Conservation (phyloP, 352 stramenopile genomes). For the Pythium phragmitis region DNA sequence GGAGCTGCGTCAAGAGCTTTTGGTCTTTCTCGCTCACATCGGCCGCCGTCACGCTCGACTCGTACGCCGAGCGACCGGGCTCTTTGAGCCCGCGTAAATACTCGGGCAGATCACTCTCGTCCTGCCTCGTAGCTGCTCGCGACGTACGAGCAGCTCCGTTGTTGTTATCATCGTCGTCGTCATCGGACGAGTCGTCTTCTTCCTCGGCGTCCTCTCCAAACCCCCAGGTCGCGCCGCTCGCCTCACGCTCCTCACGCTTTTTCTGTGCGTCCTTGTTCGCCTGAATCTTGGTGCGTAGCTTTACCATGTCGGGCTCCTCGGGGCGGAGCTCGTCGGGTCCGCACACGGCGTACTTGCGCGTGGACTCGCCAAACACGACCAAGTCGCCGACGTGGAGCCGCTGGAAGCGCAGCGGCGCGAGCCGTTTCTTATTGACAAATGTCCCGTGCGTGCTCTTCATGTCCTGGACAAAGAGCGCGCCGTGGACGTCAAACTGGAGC, state of each 20-base stretch:
- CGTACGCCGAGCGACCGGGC: conserved; percentile 37
- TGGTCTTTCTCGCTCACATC: conserved; percentile 69
- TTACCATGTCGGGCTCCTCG: conserved; percentile 73
- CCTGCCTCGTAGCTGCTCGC: conserved; percentile 7
- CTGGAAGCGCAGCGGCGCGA: conserved; percentile 45
- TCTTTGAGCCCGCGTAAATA: conserved; percentile 75
- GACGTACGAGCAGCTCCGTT: background rate
- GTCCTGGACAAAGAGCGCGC: conserved; percentile 74
- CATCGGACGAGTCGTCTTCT: conserved; percentile 25
- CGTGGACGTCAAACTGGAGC: conserved; percentile 66
- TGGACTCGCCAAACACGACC: conserved; percentile 86
- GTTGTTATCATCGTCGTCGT: conserved; percentile 20
- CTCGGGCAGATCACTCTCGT: conserved; percentile 49
- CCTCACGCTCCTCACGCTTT: conserved; percentile 25
- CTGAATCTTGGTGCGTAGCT: conserved; percentile 31
- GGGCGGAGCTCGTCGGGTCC: conserved; percentile 66
- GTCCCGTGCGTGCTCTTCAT: conserved; percentile 80
- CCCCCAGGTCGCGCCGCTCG: conserved; percentile 64
- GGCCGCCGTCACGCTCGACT: conserved; percentile 43
- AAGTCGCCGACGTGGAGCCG: conserved; percentile 81
- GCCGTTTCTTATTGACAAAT: conserved; percentile 81
- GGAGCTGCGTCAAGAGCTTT: conserved; percentile 77
- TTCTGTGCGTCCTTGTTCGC: conserved; percentile 15
- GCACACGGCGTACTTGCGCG: conserved; percentile 74
- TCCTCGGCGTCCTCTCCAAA: conserved; percentile 81